Evolutionary conservation across 2,329 filamentous ascomycete genomes (phyloP).

Genomic region (Cladorrhinum sp.): DNA sequence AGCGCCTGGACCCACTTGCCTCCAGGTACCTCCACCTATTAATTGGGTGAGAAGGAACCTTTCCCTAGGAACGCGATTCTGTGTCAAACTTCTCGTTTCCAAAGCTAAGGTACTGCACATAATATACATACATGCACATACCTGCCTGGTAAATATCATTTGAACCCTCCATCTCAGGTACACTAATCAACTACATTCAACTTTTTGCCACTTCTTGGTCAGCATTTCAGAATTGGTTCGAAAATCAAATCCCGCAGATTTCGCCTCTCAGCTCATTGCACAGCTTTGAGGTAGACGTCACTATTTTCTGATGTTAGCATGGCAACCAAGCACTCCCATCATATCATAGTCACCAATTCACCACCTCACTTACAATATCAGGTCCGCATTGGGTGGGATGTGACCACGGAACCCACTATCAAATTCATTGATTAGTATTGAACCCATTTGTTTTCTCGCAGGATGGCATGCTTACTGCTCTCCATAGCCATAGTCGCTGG

Average conservation of each 20-base stretch:
- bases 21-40: constrained; percentile 2
- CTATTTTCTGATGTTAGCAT: constrained; percentile 27
- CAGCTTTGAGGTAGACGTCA: constrained; percentile 35
- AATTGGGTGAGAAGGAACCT: constrained; percentile 1
- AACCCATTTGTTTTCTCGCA: background rate
- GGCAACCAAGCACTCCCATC: background rate
- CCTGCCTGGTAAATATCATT: too few species aligned
- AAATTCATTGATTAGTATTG: constrained; percentile 1
- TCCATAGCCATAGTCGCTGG: constrained; percentile 66
- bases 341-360: background rate
- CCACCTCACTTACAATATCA: constrained; percentile 75
- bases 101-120: background rate
- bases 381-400: constrained; percentile 70
- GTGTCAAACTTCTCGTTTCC: background rate
- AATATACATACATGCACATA: too few species aligned
- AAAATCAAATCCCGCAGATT: too few species aligned
- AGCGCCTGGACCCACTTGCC: background rate
- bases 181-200: too few species aligned
- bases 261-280: constrained; percentile 24
- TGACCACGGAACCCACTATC: constrained; percentile 73
- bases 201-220: too few species aligned
- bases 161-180: too few species aligned
- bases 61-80: background rate
- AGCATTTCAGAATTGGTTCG: too few species aligned
- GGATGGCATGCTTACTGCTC: constrained; percentile 41